Conservation (phyloP, 331 rosid species). For the Acacia concinna region DNA sequence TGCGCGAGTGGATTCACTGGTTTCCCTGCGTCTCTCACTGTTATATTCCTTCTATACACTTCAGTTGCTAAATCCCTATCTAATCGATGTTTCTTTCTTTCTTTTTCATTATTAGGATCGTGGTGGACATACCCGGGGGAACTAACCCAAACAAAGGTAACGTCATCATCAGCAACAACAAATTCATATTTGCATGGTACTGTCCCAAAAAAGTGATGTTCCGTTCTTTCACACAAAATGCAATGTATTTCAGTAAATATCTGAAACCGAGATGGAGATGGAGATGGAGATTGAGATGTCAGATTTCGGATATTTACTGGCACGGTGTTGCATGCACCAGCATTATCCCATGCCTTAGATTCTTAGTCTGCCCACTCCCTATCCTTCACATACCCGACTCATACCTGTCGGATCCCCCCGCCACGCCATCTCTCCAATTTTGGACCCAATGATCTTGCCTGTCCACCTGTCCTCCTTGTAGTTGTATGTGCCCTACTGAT, state of each 20-base stretch:
- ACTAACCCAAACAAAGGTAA: conserved; percentile 63
- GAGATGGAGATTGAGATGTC: not conserved
- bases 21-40: not conserved
- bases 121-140: conserved; percentile 85
- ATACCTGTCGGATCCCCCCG: conserved; percentile 29
- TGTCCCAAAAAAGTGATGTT: not conserved
- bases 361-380: not conserved
- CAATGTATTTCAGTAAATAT: not conserved
- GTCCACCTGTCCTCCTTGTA: conserved; percentile 29
- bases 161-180: not conserved
- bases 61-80: not conserved
- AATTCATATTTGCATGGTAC: not conserved
- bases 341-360: conserved; percentile 22
- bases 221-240: not conserved
- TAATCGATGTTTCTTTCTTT: not conserved
- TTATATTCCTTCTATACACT: no score
- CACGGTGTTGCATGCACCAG: conserved; percentile 29
- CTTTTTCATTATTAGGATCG: conserved; percentile 57
- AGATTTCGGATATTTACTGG: not conserved
- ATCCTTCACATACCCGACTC: conserved; percentile 17
- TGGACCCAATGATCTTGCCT: not conserved
- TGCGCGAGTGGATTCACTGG: conserved; percentile 95
- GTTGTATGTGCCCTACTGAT: conserved; percentile 2
- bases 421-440: not conserved
- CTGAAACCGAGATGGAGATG: not conserved